Evolutionary conservation across 2,329 filamentous ascomycete species (phyloP).

Genomic region (Nothopassalora personata): DNA sequence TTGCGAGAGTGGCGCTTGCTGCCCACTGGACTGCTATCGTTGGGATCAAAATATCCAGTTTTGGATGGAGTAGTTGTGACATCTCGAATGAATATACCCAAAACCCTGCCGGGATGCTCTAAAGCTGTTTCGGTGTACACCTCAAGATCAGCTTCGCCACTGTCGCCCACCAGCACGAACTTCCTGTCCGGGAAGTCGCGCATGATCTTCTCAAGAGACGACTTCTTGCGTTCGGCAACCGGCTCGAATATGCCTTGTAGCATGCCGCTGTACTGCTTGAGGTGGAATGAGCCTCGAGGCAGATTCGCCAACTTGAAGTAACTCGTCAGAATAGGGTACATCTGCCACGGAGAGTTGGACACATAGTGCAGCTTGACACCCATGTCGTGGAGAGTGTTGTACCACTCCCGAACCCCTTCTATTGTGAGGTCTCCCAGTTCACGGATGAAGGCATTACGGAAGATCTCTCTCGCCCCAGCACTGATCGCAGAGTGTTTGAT

Average conservation of each 20-base stretch:
- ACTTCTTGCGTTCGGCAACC: constrained; percentile 89
- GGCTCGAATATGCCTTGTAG: constrained; percentile 97
- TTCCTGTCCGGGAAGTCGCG: constrained; percentile 82
- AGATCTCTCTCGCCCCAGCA: constrained; percentile 84
- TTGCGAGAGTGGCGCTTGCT: constrained; percentile 27
- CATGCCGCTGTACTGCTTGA: constrained; percentile 97
- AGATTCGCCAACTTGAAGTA: constrained; percentile 78
- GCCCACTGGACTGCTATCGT: constrained; percentile 35
- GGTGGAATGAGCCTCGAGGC: constrained; percentile 81
- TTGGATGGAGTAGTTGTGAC: constrained; percentile 71
- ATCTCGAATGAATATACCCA: constrained; percentile 90
- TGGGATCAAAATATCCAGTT: constrained; percentile 69
- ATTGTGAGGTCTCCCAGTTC: constrained; percentile 77
- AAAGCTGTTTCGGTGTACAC: constrained; percentile 92
- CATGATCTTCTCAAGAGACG: constrained; percentile 77
- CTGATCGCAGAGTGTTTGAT: constrained; percentile 92
- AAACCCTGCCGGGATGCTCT: constrained; percentile 73
- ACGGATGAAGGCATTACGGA: constrained; percentile 89
- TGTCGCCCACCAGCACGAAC: constrained; percentile 91
- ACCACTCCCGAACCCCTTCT: constrained; percentile 87
- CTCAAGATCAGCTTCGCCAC: constrained; percentile 92
- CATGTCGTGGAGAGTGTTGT: constrained; percentile 66
- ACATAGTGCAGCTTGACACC: constrained; percentile 93
- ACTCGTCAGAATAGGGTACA: constrained; percentile 81
- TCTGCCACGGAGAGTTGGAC: constrained; percentile 98